A percentile compares a stretch with the other conserved stretches of the same genome.
These are phyloP conservation scores for Diaporthe vaccinii DNA, from an alignment of 2,329 filamentous ascomycete species.

Conservation along the genomic window DNA sequence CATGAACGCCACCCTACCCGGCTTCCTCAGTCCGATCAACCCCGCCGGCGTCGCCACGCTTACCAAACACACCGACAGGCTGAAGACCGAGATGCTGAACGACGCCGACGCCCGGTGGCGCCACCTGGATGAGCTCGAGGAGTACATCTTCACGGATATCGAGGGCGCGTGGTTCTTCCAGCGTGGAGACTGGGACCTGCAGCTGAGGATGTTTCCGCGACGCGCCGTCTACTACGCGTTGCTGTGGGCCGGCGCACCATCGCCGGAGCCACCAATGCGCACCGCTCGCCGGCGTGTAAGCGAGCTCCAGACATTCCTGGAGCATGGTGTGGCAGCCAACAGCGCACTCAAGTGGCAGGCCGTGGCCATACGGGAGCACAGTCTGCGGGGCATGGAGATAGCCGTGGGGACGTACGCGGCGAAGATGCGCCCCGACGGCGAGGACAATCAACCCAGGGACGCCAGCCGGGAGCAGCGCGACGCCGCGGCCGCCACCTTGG, in stretches of 20 bases:
- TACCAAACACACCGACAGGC: background rate
- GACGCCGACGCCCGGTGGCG: background rate
- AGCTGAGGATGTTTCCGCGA: background rate
- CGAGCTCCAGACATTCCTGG: background rate
- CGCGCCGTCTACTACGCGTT: background rate
- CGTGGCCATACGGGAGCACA: background rate
- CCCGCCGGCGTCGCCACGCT: background rate
- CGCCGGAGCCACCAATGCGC: background rate
- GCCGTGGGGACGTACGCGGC: background rate
- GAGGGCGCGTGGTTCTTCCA: conserved; percentile 3
- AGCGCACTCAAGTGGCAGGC: background rate
- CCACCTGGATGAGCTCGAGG: background rate
- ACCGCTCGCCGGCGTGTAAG: background rate
- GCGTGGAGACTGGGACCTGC: background rate
- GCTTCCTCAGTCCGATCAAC: background rate
- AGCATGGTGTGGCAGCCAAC: background rate
- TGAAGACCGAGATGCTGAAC: background rate
- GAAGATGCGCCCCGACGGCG: background rate
- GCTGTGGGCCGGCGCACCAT: background rate
- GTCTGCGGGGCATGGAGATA: background rate
- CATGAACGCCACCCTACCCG: background rate
- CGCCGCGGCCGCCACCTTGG: background rate
- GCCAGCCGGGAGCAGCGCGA: background rate
- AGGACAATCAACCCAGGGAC: background rate
- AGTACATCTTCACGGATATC: background rate